phyloP scores from a whole-genome alignment of 1,284 basidiomycete genomes.

The Ganoderma boninense region DNA sequence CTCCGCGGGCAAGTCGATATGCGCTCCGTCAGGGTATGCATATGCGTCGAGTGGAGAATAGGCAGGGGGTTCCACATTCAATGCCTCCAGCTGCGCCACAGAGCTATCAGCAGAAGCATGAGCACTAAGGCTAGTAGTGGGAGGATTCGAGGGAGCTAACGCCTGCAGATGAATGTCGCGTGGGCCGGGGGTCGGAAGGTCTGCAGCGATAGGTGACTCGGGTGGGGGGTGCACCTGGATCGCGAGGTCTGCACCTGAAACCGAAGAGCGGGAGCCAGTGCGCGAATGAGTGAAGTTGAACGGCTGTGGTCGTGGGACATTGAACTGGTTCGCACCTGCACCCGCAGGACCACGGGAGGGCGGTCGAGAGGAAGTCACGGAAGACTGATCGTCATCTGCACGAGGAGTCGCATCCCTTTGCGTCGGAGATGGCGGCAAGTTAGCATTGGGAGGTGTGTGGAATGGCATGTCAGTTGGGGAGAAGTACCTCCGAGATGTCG shows the following conservation, averaged over 20 bases:
- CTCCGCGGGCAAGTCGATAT: slow-evolving; percentile 84
- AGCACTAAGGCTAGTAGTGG: slow-evolving; percentile 25
- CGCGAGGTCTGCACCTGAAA: slow-evolving; percentile 66
- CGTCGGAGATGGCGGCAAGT: slow-evolving; percentile 57
- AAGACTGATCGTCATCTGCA: slow-evolving; percentile 34
- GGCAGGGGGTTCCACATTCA: slow-evolving; percentile 68
- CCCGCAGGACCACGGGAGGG: slow-evolving; percentile 43
- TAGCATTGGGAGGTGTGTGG: slow-evolving; percentile 59
- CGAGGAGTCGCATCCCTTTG: slow-evolving; percentile 37
- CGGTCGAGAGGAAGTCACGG: slow-evolving; percentile 45
- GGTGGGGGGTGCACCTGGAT: slow-evolving; percentile 78
- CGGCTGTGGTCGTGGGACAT: slow-evolving; percentile 64
- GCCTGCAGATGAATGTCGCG: slow-evolving; percentile 83
- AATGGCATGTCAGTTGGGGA: slow-evolving; percentile 73
- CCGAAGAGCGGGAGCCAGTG: slow-evolving; percentile 44
- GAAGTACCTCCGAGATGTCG: slow-evolving; percentile 61
- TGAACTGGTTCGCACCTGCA: slow-evolving; percentile 84
- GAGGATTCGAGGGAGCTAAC: slow-evolving; percentile 48
- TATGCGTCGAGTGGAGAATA: slow-evolving; percentile 86
- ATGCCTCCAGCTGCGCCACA: slow-evolving; percentile 29
- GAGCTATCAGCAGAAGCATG: slow-evolving; percentile 29
- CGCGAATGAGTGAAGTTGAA: slow-evolving; percentile 44
- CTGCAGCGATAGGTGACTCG: slow-evolving; percentile 75
- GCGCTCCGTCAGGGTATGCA: slow-evolving; percentile 82
- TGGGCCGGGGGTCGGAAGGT: slow-evolving; percentile 80